Evolutionary conservation across 192 early-diverging fungal species (phyloP), one percentile per base, ranked within the genome.

Genomic region (Podila verticillata): DNA sequence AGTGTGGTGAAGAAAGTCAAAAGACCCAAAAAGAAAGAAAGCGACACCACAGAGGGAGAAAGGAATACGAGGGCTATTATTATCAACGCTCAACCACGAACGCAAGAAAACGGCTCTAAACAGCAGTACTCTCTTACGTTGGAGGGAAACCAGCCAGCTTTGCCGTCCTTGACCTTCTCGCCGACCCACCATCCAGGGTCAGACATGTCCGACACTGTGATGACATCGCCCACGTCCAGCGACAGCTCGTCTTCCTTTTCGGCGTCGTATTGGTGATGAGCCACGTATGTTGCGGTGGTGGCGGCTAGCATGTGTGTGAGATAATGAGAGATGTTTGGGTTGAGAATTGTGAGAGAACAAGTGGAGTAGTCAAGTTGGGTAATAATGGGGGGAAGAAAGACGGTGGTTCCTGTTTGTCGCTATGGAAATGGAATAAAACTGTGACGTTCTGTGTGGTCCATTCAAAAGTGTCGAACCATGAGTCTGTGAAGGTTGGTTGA

Each of bases 191-290:
- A 88, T 61, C 84, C 84, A 57, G 71, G 65, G 61, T 91, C 88
- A 28, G 87, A 83, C 49, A 85, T 83, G 63, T 88, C 84, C 15
- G 85, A 85, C 12, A 93, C 86, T 22, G 80, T 85, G 24, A 93
- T 83, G 39, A 83, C 67, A 35, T 92, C 90, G 63, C 86, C 90
- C 9, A 82, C 80, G 49, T 82, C 65, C 61, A 93, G 82, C 58
- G 83, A 73, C 65, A 93, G 59, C 67, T 93, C 92, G 68, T 91
- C 92, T 22, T 89, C 85, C 61, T 88, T 86, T 35, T 84, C 81
- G 35, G 89, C 90, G 49, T 85, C 87, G 47, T 88, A 93, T 30
- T 65, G 26, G 61, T 84, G 83, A 72, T 86, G 83, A 48, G 68
- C 87, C 44, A 72, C 73, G 63, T 81, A 85, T 17, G 35, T 35